These are phyloP conservation scores for Neurospora hispaniola DNA, from an alignment of 495 filamentous ascomycete genomes.

Conservation along the genomic window DNA sequence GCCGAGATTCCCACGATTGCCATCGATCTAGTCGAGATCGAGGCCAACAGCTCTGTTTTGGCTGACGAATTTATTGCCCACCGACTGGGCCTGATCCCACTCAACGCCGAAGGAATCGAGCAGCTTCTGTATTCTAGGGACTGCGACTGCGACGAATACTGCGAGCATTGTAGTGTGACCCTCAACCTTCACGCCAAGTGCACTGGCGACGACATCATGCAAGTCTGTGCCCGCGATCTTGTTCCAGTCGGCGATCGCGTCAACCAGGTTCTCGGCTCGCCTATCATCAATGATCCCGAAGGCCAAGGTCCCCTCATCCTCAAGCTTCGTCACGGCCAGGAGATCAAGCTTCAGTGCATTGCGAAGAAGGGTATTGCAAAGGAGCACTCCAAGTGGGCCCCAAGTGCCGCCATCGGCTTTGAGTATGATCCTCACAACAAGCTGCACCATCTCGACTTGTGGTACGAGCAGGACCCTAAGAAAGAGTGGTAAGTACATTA, in stretches of 20 bases:
- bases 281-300: slow-evolving; percentile 76
- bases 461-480: slow-evolving; percentile 79
- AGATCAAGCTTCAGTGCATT: slow-evolving; percentile 78
- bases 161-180: slow-evolving; percentile 77
- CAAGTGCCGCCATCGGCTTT: slow-evolving; percentile 83
- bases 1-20: slow-evolving; percentile 92
- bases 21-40: slow-evolving; percentile 88
- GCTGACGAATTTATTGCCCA: slow-evolving; percentile 94
- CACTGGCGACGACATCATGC: slow-evolving; percentile 71
- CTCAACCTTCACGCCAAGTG: slow-evolving; percentile 76
- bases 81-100: slow-evolving; percentile 82
- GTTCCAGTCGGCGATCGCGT: slow-evolving; percentile 61
- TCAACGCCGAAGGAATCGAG: slow-evolving; percentile 75
- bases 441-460: slow-evolving; percentile 76
- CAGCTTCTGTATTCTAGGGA: slow-evolving; percentile 80
- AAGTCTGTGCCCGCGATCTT: slow-evolving; percentile 81
- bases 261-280: slow-evolving; percentile 50
- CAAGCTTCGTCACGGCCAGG: slow-evolving; percentile 80
- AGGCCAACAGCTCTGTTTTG: slow-evolving; percentile 85
- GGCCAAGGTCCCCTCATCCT: slow-evolving; percentile 72
- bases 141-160: slow-evolving; percentile 91
- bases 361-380: slow-evolving; percentile 98
- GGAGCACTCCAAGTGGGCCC: slow-evolving; percentile 96
- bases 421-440: slow-evolving; percentile 98
- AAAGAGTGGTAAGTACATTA: slow-evolving; percentile 71